Base-by-base conservation (phyloP, 2,329 filamentous ascomycete genomes). In the Penicillium expansum region DNA sequence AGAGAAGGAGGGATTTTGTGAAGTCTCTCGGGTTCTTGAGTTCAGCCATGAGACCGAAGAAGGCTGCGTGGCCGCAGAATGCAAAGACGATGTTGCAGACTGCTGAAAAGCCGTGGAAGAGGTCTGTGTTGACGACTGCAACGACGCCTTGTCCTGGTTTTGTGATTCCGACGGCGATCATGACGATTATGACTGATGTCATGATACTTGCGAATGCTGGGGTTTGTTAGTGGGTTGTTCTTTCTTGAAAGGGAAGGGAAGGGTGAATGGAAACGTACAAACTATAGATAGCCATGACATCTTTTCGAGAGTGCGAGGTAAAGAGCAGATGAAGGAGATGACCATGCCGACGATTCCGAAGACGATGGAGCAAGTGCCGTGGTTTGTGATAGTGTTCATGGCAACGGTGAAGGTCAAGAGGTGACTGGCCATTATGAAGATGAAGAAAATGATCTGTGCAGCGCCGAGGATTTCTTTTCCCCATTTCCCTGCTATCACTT, bases 391-490 rank as follows among this genome's bases (percentile, higher is more conserved):
- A 49, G 80, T 84, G 64, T 86, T 86, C 72, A 90, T 83, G 62
- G 87, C 87, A 65, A 90, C 86, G 32, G 81, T 82, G 62, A 89
- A 89, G 0, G 86, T 89, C 59, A 90, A 76, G 50, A 88, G 79
- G 73, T 91, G 89, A n/a, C 86, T 88, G 33, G 83, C 86, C 73
- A 88, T 86, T 64, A 89, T 82, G 74, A 91, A 89, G 54, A 87
- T 75, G 38, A 90, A 77, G 71, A 89, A 84, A 18, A 90, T 72
- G 10, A 82, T 75, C 64, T 88, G 86, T 61, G 82, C 85, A 60
- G 77, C 72, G 24, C 85, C 86, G 43, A 89, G 76, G 32, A 90
- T 62, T 69, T 88, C 84, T 59, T 85, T 82, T 1, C 85, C 86
- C 38, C 83, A 75, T 18, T 73, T 76, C 9, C 88, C 88, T 56